Conservation (phyloP, 2,329 filamentous ascomycete genomes). For the Botrytis byssoidea region DNA sequence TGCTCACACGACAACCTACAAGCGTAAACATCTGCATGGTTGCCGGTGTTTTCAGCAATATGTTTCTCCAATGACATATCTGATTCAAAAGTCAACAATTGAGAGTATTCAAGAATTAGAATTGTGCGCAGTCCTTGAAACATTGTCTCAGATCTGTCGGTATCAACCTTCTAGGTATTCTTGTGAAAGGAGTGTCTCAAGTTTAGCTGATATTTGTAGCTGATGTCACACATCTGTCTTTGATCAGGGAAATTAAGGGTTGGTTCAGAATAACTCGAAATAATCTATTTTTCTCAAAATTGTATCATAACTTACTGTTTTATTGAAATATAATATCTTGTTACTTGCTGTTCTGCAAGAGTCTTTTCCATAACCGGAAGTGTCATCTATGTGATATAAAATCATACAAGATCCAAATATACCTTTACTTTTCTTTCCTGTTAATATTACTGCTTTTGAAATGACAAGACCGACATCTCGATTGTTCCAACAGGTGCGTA, state of each 20-base stretch:
- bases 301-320: not conserved
- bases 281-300: not conserved
- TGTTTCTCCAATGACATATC: not conserved
- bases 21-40: not conserved
- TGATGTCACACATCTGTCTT: not conserved
- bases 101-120: not conserved
- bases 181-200: not conserved
- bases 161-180: not conserved
- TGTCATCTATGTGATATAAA: not conserved
- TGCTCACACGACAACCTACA: not conserved
- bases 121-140: not conserved
- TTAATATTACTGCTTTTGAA: not conserved
- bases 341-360: not conserved
- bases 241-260: not conserved
- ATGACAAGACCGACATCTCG: not conserved
- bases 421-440: not conserved
- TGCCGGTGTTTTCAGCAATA: not conserved
- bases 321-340: not conserved
- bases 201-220: not conserved
- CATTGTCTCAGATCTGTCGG: not conserved
- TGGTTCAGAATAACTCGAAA: not conserved
- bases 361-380: not conserved
- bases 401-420: not conserved
- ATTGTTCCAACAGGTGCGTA: not conserved
- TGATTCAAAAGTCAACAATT: not conserved